Evolutionary conservation across 2,329 filamentous ascomycete genomes (phyloP), one percentile per base, ranked within the genome.

Genomic region (Aspergillus pseudoglaucus): DNA sequence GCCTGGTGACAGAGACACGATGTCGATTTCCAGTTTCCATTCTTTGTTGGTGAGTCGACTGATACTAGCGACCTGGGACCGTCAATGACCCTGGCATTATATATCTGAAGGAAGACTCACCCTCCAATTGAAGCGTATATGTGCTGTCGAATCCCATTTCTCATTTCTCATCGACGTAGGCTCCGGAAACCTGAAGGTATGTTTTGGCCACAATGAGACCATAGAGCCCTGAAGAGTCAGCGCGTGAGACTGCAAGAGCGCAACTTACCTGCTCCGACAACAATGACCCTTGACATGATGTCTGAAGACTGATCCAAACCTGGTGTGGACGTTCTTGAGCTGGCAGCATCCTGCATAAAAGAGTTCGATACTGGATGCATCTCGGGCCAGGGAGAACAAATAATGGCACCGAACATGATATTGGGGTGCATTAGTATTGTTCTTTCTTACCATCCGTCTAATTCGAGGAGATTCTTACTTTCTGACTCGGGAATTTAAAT

Each of bases 171-270:
- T 18, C 15, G 9, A 52, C 46, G 23, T 56, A 56, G 2, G 25
- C 45, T 2, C 49, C 58, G 3, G 42, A 32, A 5, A 64, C 48
- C 46, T 63, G 59, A 4, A 62, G 47, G 41, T 63, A 63, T 1
- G 61, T 63, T 44, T 63, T 64, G 2, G 60, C 60, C 7, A 56
- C 53, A 22, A 62, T 54, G n/a, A 63, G 55, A 18, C 60, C 61
- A 23, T 62, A 59, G 18, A 61, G 49, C 15, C 58, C 60, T 55
- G 10, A 14, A 18, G 10, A n/a, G 33, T 15, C 15, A 17, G 33
- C 17, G n/a, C 9, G 33, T n/a, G 25, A n/a, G 4, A 7, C 3
- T 35, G 33, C 33, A 2, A 35, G 33, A 12, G n/a, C 6, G 33
- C 14, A 17, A 14, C n/a, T 17, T 15, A 35, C 33, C 33, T 35